These are phyloP conservation scores for Croton setiger DNA, from an alignment of 441 rosid species.

Conservation along the genomic window DNA sequence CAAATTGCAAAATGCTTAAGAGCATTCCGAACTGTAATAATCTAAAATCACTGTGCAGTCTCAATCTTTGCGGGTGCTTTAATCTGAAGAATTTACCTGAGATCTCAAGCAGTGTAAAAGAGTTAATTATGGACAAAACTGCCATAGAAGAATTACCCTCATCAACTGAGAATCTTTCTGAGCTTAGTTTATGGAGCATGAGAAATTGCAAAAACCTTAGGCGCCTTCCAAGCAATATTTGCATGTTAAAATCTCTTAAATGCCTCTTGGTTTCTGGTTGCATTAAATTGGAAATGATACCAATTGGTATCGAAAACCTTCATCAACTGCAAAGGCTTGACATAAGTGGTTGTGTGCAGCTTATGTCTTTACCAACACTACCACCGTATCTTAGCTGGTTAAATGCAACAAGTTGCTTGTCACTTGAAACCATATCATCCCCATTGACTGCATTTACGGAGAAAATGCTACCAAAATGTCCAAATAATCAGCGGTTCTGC, in stretches of 20 bases:
- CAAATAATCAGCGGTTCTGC: background rate
- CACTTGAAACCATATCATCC: background rate
- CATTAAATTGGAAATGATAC: slow-evolving; percentile 1
- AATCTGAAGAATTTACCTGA: slow-evolving; percentile 4
- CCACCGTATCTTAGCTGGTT: background rate
- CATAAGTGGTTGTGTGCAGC: background rate
- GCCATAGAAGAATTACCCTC: slow-evolving; percentile 16
- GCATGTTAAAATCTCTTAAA: slow-evolving; percentile 13
- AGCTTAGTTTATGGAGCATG: background rate
- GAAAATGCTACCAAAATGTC: background rate
- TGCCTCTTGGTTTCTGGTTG: slow-evolving; percentile 17
- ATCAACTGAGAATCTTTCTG: background rate
- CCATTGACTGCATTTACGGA: background rate
- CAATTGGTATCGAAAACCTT: background rate
- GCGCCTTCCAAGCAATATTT: slow-evolving; percentile 9
- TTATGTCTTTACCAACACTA: background rate
- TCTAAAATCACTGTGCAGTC: background rate
- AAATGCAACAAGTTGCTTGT: background rate
- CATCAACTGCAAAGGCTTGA: background rate
- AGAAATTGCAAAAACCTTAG: slow-evolving; percentile 1
- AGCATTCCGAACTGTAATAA: slow-evolving; percentile 8
- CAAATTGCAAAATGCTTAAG: background rate
- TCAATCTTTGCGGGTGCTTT: slow-evolving; percentile 1
- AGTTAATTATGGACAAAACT: slow-evolving; percentile 1
- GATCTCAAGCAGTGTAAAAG: slow-evolving; percentile 5